These are phyloP conservation scores for Penicillium sp. DNA, from an alignment of 2,329 filamentous ascomycete species.

Conservation along the genomic window DNA sequence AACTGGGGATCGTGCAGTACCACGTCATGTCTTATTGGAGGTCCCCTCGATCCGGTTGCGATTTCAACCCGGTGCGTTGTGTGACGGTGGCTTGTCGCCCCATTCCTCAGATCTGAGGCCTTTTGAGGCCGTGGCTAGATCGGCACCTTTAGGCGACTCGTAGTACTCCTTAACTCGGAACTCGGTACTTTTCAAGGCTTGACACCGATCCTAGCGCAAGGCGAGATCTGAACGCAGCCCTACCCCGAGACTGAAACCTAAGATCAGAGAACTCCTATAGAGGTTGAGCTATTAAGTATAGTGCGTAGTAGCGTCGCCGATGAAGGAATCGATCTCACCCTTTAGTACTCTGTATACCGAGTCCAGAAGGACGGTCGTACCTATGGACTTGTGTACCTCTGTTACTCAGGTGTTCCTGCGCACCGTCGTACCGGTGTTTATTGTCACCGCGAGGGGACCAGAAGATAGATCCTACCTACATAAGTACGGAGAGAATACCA, in stretches of 20 bases:
- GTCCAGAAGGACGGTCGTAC: neutral
- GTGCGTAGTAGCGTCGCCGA: neutral
- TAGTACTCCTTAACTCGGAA: too few species aligned
- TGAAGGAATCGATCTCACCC: neutral
- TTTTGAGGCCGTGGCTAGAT: neutral
- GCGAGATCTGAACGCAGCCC: neutral
- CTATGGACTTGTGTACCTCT: neutral
- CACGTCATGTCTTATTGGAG: neutral
- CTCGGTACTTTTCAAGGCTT: too few species aligned
- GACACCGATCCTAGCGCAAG: neutral
- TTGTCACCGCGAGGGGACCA: too few species aligned
- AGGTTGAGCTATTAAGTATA: neutral
- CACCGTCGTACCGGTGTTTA: constrained; percentile 5
- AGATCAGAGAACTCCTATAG: neutral
- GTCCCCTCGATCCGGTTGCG: constrained; percentile 11
- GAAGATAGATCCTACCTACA: too few species aligned
- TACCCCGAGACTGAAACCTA: neutral
- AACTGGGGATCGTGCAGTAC: neutral
- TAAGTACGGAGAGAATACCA: too few species aligned
- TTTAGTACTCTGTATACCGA: neutral
- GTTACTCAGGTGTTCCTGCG: constrained; percentile 10
- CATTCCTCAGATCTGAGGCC: constrained; percentile 10
- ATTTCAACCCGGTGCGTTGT: constrained; percentile 11
- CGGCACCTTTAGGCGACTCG: neutral
- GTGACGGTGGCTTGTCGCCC: constrained; percentile 9